phyloP scores from a whole-genome alignment of 495 filamentous ascomycete species.

The Hypoxylon crocopeplum region DNA sequence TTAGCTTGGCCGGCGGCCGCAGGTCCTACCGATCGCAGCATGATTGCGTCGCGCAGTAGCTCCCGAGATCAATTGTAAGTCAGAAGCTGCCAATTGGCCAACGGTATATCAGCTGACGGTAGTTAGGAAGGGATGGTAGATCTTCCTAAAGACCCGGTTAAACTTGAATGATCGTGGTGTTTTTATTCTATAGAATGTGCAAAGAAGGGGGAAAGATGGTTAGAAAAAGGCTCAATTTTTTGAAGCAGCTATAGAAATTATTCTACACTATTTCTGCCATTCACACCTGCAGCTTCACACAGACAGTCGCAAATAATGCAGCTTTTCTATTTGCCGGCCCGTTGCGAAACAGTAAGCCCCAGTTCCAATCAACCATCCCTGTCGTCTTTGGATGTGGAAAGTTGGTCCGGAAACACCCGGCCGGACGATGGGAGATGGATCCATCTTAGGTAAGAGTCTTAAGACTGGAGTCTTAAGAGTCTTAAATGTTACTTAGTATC shows the following conservation, averaged over 20 bases:
- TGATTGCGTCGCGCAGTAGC: constrained; percentile 38
- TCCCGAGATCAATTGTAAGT: constrained; percentile 20
- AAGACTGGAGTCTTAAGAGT: too few species aligned
- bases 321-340: constrained; percentile 31
- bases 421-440: not conserved
- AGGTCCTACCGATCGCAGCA: constrained; percentile 54
- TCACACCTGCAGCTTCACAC: not conserved
- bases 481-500: not conserved
- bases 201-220: not conserved
- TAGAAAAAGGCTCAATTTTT: constrained; percentile 14
- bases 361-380: constrained; percentile 29
- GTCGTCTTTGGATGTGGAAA: constrained; percentile 7
- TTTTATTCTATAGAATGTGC: not conserved
- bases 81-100: constrained; percentile 30
- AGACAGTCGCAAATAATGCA: constrained; percentile 4
- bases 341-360: constrained; percentile 19
- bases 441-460: too few species aligned
- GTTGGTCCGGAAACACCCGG: constrained; percentile 34
- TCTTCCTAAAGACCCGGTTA: constrained; percentile 11
- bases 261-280: constrained; percentile 4
- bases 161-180: constrained; percentile 6
- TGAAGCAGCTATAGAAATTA: constrained; percentile 13
- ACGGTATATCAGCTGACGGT: constrained; percentile 19
- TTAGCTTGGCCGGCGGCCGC: constrained; percentile 47
- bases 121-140: constrained; percentile 7